Percentiles rank a stretch among this genome's conserved stretches.
Conservation (phyloP, 2,329 filamentous ascomycete genomes). For the Pestalotiopsis sp. region DNA sequence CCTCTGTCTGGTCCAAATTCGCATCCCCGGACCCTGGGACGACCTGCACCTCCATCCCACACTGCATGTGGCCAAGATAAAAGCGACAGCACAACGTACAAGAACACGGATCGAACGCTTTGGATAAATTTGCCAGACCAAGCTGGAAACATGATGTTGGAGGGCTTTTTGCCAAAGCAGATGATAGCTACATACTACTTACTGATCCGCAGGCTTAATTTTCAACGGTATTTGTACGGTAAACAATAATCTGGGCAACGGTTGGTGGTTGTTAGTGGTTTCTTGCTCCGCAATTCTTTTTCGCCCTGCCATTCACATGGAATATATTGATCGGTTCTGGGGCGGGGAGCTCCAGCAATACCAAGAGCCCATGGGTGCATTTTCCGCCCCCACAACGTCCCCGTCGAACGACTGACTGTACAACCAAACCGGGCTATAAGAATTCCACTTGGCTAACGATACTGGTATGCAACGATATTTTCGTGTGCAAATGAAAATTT, state of each 20-base stretch:
- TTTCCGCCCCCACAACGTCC: neutral
- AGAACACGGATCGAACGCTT: neutral
- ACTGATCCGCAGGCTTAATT: neutral
- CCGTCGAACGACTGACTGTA: neutral
- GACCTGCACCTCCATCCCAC: neutral
- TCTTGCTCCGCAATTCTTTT: neutral
- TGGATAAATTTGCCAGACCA: neutral
- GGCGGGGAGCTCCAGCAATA: neutral
- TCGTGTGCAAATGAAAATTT: no score
- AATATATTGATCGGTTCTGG: neutral
- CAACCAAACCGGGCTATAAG: no score
- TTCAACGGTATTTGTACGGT: neutral
- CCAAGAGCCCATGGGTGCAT: neutral
- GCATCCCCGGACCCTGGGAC: neutral
- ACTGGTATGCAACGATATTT: no score
- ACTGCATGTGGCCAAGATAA: neutral
- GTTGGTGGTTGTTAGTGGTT: neutral
- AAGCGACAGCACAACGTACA: neutral
- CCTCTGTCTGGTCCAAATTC: neutral
- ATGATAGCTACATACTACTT: neutral
- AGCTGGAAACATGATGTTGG: neutral
- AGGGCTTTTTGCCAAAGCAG: neutral
- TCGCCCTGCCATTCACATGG: neutral
- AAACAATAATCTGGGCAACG: neutral
- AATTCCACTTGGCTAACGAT: no score